Evolutionary conservation across 352 stramenopile genomes (phyloP).

Genomic region (Sclerospora graminicola): DNA sequence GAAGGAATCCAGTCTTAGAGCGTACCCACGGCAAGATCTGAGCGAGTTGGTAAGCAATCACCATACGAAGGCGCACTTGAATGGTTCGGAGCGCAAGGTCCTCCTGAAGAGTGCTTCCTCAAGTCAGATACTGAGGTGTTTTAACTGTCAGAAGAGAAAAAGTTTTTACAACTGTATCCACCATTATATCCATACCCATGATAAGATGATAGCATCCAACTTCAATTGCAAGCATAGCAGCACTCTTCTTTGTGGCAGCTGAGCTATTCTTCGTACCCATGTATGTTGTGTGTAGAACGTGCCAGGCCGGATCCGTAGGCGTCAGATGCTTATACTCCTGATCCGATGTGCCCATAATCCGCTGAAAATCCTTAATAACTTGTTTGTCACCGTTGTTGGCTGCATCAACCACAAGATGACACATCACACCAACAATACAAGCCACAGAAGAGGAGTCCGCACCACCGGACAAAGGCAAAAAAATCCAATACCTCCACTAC

Average conservation of each 20-base stretch:
- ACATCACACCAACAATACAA: slow-evolving; percentile 98
- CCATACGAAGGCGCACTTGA: slow-evolving; percentile 96
- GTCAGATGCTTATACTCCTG: slow-evolving; percentile 49
- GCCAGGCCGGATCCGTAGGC: slow-evolving; percentile 85
- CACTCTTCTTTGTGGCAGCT: slow-evolving; percentile 83
- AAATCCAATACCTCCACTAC: slow-evolving; percentile 80
- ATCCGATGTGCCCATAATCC: slow-evolving; percentile 54
- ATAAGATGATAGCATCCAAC: slow-evolving; percentile 94
- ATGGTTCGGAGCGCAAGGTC: slow-evolving; percentile 99
- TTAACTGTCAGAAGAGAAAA: slow-evolving; percentile 80
- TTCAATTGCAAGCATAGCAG: slow-evolving; percentile 79
- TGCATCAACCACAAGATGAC: slow-evolving; percentile 87
- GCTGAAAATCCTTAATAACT: slow-evolving; percentile 81
- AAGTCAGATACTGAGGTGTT: slow-evolving; percentile 81
- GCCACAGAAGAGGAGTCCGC: slow-evolving; percentile 94
- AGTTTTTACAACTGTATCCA: slow-evolving; percentile 77
- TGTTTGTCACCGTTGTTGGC: slow-evolving; percentile 67
- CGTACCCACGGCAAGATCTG: slow-evolving; percentile 97
- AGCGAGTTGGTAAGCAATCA: slow-evolving; percentile 95
- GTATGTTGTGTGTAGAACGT: slow-evolving; percentile 95
- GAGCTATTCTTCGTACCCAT: slow-evolving; percentile 97
- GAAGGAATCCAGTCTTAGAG: slow-evolving; percentile 89
- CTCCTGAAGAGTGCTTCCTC: slow-evolving; percentile 87
- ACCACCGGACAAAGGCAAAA: slow-evolving; percentile 95
- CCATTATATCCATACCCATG: slow-evolving; percentile 94